phyloP scores from a whole-genome alignment of 2,329 filamentous ascomycete genomes.

The Pseudogymnoascus pannorum region DNA sequence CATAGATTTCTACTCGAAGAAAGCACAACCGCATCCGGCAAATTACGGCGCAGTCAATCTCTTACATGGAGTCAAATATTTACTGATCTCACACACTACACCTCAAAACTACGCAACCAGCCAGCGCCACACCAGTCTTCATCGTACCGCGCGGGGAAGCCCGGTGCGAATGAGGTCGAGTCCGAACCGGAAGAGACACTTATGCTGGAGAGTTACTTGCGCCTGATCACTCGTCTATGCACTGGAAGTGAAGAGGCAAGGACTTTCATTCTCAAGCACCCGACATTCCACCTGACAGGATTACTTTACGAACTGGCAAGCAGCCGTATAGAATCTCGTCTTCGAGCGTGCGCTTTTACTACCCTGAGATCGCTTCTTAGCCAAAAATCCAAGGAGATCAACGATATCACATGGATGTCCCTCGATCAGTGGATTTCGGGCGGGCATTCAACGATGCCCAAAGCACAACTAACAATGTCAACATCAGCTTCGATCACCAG shows the following conservation, averaged over 20 bases:
- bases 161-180: constrained; percentile 62
- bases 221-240: constrained; percentile 76
- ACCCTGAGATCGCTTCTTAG: constrained; percentile 69
- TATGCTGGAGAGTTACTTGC: constrained; percentile 91
- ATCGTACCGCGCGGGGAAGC: constrained; percentile 52
- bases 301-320: constrained; percentile 73
- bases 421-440: constrained; percentile 76
- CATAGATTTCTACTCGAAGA: constrained; percentile 90
- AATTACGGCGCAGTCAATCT: constrained; percentile 74
- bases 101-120: constrained; percentile 68
- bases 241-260: constrained; percentile 66
- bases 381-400: constrained; percentile 60
- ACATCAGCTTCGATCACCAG: constrained; percentile 43
- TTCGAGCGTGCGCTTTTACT: constrained; percentile 78
- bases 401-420: constrained; percentile 69
- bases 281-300: constrained; percentile 60
- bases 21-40: constrained; percentile 62
- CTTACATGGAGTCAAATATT: constrained; percentile 93
- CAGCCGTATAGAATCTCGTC: constrained; percentile 64
- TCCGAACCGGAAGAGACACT: constrained; percentile 86
- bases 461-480: constrained; percentile 20
- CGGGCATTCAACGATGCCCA: constrained; percentile 38
- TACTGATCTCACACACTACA: constrained; percentile 79
- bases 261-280: constrained; percentile 62
- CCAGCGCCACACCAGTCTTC: constrained; percentile 48